Base-by-base conservation (phyloP, 805 yeast genomes). In the Zygosaccharomyces lentus region DNA sequence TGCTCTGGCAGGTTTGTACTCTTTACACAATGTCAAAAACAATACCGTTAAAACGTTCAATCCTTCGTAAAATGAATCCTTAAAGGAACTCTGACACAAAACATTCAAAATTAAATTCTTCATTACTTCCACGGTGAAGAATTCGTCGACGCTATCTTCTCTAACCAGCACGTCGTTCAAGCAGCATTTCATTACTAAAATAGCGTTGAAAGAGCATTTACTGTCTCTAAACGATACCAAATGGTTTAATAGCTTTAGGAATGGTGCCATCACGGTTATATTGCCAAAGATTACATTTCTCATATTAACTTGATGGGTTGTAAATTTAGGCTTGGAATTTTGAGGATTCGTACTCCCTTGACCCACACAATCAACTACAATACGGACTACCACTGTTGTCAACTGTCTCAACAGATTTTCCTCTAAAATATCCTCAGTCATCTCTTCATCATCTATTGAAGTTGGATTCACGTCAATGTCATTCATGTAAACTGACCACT, bases 401-500 rank as follows among this genome's bases (percentile, higher is more conserved):
- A 93, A 75, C 63, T 93, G 98, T 55, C 99, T 74, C 49, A 91
- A 70, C 72, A 91, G 76, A 65, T 91, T 96, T 62, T 93, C 99
- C 55, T 91, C 97, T 86, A 93, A 84, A 95, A 93, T 93, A 61
- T 93, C 99, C 55, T 90, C 96, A n/a, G 93, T 83, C 58, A 91
- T 73, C 19, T 88, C 87, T 43, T 82, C 90, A 56, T 89, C 96
- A 50, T 81, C 83, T 35, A 77, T 80, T 35, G 76, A 74, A 2
- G 84, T 83, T 26, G 76, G 80, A 31, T 60, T 64, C 9, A 70
- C 61, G 47, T 67, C 70, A 32, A 69, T 58, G 39, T 78, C 75
- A 32, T 61, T 55, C 55, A 63, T 64, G 46, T 67, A 59, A 5
- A 62, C 67, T 12, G 74, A 65, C 99, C 99, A 93, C 61, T 77